These are phyloP conservation scores for Chlamydomonas eustigma DNA, from an alignment of 139 green algal species.

Conservation along the genomic window DNA sequence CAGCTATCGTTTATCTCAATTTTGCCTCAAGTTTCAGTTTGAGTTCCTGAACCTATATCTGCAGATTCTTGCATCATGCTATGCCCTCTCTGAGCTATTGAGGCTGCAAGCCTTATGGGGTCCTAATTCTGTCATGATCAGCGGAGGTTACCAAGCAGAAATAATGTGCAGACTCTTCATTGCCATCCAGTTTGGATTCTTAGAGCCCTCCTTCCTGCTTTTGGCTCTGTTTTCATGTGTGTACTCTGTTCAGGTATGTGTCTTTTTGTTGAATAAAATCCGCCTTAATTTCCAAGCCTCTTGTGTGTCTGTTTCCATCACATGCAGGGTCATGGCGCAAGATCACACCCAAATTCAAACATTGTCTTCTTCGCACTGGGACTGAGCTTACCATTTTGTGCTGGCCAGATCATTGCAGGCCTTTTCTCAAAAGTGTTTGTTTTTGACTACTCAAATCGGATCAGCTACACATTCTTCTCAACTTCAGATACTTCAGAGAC, in stretches of 20 bases:
- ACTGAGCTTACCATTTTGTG: conserved; percentile 39
- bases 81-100: conserved; percentile 20
- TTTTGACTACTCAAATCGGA: conserved; percentile 18
- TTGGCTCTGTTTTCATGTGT: conserved; percentile 47
- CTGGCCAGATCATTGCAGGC: conserved; percentile 39
- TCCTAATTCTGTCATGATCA: conserved; percentile 15
- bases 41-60: not conserved
- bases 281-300: no score
- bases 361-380: conserved; percentile 43
- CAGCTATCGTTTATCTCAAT: no score
- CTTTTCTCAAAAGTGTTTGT: conserved; percentile 43
- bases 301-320: not conserved
- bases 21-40: no score
- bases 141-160: conserved; percentile 20
- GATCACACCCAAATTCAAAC: conserved; percentile 31
- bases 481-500: conserved; percentile 9
- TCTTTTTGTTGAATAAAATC: not conserved
- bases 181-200: conserved; percentile 38
- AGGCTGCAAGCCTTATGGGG: conserved; percentile 36
- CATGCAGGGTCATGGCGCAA: not conserved
- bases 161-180: conserved; percentile 41
- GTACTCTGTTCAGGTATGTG: conserved; percentile 39
- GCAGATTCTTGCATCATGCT: conserved; percentile 16
- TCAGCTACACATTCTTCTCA: conserved; percentile 19
- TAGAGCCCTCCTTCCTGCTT: conserved; percentile 46